Evolutionary conservation across 179 eudicot species (phyloP), one percentile per base, ranked within the genome.

Genomic region (Amaranthus tricolor): DNA sequence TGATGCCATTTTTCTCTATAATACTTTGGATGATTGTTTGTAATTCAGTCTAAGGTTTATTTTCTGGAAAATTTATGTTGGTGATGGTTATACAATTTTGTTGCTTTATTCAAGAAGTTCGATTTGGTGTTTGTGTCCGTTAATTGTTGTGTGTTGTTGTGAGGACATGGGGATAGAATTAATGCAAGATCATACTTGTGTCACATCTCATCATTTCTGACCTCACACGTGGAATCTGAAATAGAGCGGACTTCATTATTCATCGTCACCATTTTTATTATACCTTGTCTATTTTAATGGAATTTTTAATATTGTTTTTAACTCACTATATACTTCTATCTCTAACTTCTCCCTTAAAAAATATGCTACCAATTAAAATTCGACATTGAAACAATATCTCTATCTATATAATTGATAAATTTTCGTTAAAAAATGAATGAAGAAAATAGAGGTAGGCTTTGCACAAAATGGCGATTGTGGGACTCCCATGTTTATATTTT

Each of bases 1-100:
- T 65, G 76, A 78, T 58, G 56, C 77, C 81, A 72, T 78, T 73
- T 54, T 16, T 13, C 5, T 3, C 43, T 61, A 11, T 48, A 59
- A 7, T 21, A 66, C 19, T 11, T 15, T 11, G 48, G n/a, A 9
- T 54, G 31, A 10, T n/a, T 8, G 49, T 47, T 17, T 11, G 11
- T 53, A 13, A n/a, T 12, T 54, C 0, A 60, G 5, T 8, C 17
- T 40, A 20, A 59, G 48, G 47, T 12, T 50, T 62, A 11, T 21
- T 51, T 16, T 75, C 56, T 66, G 49, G 57, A 75, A 51, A 21
- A 55, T 66, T 47, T 55, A 57, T 53, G n/a, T n/a, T n/a, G n/a
- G 43, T 54, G 62, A 6, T 40, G 62, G 10, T 70, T 47, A 52
- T 69, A 48, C 13, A 49, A 21, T 13, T 70, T 3, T 24, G 51